Conservation (phyloP, 2,329 filamentous ascomycete species). For the Hypocreales sp. region DNA sequence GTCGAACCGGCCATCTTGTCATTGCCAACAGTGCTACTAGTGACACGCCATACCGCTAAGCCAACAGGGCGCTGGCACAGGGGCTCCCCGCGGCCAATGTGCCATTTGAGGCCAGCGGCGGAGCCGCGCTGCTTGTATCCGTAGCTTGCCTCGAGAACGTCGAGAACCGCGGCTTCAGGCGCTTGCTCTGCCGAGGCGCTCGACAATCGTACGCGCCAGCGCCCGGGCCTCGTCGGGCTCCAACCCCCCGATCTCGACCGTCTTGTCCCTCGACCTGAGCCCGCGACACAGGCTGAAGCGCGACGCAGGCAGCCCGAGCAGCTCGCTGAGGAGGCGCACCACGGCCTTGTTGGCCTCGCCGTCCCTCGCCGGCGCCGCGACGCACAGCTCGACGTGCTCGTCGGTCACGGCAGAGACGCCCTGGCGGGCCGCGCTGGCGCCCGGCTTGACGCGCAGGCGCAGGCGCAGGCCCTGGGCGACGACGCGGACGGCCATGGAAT, state of each 20-base stretch:
- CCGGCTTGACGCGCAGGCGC: slow-evolving; percentile 52
- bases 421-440: slow-evolving; percentile 43
- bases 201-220: slow-evolving; percentile 12
- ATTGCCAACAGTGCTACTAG: slow-evolving; percentile 12
- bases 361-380: slow-evolving; percentile 48
- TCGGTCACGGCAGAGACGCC: slow-evolving; percentile 42
- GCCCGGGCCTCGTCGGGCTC: slow-evolving; percentile 13
- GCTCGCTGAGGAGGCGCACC: slow-evolving; percentile 42
- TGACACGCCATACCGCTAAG: slow-evolving; percentile 21
- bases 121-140: not conserved
- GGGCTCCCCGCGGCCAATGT: too few species aligned
- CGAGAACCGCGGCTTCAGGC: too few species aligned
- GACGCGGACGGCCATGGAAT: slow-evolving; percentile 25
- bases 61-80: slow-evolving; percentile 12
- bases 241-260: slow-evolving; percentile 25
- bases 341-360: slow-evolving; percentile 57
- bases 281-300: slow-evolving; percentile 47
- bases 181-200: slow-evolving; percentile 12
- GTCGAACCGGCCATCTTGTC: slow-evolving; percentile 20
- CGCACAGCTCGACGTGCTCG: slow-evolving; percentile 45
- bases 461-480: slow-evolving; percentile 39
- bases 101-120: not conserved
- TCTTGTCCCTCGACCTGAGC: slow-evolving; percentile 49
- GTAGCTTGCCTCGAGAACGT: not conserved
- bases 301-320: slow-evolving; percentile 46